Evolutionary conservation across 805 yeast genomes (phyloP), one percentile per base, ranked within the genome.

Genomic region (Sungouiozyma ichnusensis): DNA sequence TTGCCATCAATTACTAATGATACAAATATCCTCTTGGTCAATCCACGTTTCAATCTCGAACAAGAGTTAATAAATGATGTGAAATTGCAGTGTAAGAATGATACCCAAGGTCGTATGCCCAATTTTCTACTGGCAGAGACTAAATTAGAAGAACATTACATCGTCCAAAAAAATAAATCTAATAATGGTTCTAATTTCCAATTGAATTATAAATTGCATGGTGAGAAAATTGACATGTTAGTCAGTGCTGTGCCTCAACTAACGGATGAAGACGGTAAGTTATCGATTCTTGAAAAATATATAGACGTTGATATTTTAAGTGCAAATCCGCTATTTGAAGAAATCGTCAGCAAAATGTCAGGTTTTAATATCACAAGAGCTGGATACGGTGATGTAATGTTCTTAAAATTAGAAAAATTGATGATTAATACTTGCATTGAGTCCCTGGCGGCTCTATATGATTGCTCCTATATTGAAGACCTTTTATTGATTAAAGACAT

Each of bases 1-100:
- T 72, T 85, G 0, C 56, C 64, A 3, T 59, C 64, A 37, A 60
- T 85, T 13, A 48, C 55, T 9, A 46, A 52, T 0, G 54, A 64
- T 2, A 72, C 88, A 1, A 77, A 76, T 43, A 58, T 87, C 2
- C 48, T 88, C 36, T 58, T 88, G 17, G 51, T 88, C 14, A 60
- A 66, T n/a, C 94, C 85, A 43, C 85, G 11, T 6, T 11, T 24
- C 29, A 24, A 24, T 24, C 11, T 24, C 6, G 29, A 24, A 11
- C 9, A 24, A 24, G 29, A 24, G 6, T 11, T 24, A 7, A 11
- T 24, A 11, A 24, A 24, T 6, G 29, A 24, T 24, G 11, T 24
- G 6, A 24, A 24, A 24, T 24, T 11, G 29, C 6, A 24, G 6
- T 7, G 6, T 6, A 76, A 76, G 3, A 16, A 17, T 11, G 35